These are phyloP conservation scores for Fusarium burgessii DNA, from an alignment of 2,329 filamentous ascomycete genomes.

Conservation along the genomic window DNA sequence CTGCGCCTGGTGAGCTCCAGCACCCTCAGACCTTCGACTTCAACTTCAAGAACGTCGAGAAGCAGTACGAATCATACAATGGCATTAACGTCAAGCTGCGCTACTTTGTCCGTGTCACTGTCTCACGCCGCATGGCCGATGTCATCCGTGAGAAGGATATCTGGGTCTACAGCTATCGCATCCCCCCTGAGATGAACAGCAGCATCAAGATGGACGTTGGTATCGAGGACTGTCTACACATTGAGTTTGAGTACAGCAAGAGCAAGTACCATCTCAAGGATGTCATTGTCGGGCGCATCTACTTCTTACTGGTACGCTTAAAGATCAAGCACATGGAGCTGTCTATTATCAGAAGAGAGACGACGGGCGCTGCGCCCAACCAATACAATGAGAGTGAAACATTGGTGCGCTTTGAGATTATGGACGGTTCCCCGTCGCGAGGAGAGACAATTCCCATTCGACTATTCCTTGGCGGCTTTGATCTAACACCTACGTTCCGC, in stretches of 20 bases:
- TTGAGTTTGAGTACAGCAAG: constrained; percentile 99
- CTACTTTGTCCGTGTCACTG: constrained; percentile 97
- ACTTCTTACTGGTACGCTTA: constrained; percentile 94
- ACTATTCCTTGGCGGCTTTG: constrained; percentile 96
- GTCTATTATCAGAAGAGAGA: constrained; percentile 96
- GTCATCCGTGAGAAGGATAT: constrained; percentile 99
- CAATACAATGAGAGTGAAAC: constrained; percentile 99
- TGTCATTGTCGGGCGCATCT: constrained; percentile 98
- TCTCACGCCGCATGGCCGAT: constrained; percentile 96
- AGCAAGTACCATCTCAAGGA: constrained; percentile 99
- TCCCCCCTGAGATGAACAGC: constrained; percentile 97
- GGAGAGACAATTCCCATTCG: constrained; percentile 96
- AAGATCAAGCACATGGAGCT: constrained; percentile 99
- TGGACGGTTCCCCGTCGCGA: constrained; percentile 98
- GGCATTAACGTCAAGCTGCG: constrained; percentile 99
- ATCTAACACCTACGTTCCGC: constrained; percentile 96
- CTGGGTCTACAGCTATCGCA: constrained; percentile 99
- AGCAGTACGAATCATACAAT: constrained; percentile 99
- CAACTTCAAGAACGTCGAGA: constrained; percentile 99
- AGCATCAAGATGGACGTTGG: constrained; percentile 99
- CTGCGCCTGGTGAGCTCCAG: constrained; percentile 95
- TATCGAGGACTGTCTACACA: constrained; percentile 98
- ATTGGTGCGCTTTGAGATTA: constrained; percentile 97
- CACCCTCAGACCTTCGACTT: constrained; percentile 99
- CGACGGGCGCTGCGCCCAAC: constrained; percentile 94